phyloP scores from a whole-genome alignment of 129 eudicot genomes.

The Pulicaria dysenterica region DNA sequence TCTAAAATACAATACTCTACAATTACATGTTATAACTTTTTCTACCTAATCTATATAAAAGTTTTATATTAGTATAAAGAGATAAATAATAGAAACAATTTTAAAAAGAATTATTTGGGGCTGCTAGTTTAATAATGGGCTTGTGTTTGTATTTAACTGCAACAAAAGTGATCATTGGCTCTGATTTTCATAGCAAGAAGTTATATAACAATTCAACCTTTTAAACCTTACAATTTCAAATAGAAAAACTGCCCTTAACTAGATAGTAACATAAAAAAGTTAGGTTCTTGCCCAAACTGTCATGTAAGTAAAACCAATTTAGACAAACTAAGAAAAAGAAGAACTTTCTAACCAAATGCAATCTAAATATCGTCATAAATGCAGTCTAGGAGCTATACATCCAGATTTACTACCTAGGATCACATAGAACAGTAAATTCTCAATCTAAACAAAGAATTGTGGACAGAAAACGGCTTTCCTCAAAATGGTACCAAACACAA shows the following conservation, averaged over 20 bases:
- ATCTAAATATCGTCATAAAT: background rate
- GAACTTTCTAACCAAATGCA: background rate
- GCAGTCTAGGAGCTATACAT: background rate
- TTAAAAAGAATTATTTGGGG: too few relatives aligned
- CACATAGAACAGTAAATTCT: background rate
- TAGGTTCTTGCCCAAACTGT: background rate
- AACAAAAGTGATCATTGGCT: too few relatives aligned
- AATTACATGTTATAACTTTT: too few relatives aligned
- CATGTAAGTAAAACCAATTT: slow-evolving; percentile 1
- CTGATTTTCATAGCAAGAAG: background rate
- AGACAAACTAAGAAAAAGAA: background rate
- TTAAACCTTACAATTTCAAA: background rate
- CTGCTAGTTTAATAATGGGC: too few relatives aligned
- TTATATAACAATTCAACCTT: background rate
- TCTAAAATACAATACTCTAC: too few relatives aligned
- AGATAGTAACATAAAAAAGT: too few relatives aligned
- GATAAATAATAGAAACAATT: too few relatives aligned
- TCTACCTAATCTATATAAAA: too few relatives aligned
- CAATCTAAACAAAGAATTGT: slow-evolving; percentile 1
- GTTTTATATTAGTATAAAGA: too few relatives aligned
- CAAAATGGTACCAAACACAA: slow-evolving; percentile 12
- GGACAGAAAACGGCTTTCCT: slow-evolving; percentile 1
- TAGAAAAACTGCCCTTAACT: background rate
- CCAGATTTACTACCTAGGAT: background rate
- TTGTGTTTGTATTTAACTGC: too few relatives aligned